Evolutionary conservation across 768 basidiomycete species (phyloP), one percentile per base, ranked within the genome.

Genomic region (Phanerodontia chrysosporium): DNA sequence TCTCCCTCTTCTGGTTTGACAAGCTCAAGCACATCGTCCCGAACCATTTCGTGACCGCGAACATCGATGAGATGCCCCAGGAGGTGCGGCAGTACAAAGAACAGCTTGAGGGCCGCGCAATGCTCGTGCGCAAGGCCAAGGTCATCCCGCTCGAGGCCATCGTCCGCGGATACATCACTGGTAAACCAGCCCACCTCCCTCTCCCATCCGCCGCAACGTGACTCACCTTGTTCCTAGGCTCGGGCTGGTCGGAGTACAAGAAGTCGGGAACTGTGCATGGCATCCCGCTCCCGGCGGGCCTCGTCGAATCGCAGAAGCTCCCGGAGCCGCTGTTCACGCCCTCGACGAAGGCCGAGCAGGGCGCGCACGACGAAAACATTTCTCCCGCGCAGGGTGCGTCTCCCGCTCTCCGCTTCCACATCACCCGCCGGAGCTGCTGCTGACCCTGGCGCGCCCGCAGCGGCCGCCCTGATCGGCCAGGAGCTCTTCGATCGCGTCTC

Each of bases 321-420:
- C 82, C 87, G 0, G 76, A 86, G 59, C 91, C 95, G 1, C 74
- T 98, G 28, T 95, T 99, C 71, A 99, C 97, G 0, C 97, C 97
- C 0, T 96, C 94, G 0, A 98, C 97, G 6, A 98, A 99, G 70
- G 97, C 96, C 0, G 94, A 93, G 57, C 86, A 89, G 66, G 97
- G 97, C 1, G 79, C 81, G 45, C 95, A 99, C 67, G 97, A 99
- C 70, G 95, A 98, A 73, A 99, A 99, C 67, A 97, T 98, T 78
- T 98, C 97, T 67, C 95, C 95, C 52, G 90, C 90, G 76, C 86
- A 91, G 81, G 93, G 93, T 92, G 65, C 65, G 80, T 44, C n/a
- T 29, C 27, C 27, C 51, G 51, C 44, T 49, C 49, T 6, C 27
- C 45, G 49, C 28, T 45, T 14, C 2, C n/a, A 25, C 3, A n/a